Evolutionary conservation across 805 yeast genomes (phyloP).

Genomic region (Wickerhamomyces strasburgensis): DNA sequence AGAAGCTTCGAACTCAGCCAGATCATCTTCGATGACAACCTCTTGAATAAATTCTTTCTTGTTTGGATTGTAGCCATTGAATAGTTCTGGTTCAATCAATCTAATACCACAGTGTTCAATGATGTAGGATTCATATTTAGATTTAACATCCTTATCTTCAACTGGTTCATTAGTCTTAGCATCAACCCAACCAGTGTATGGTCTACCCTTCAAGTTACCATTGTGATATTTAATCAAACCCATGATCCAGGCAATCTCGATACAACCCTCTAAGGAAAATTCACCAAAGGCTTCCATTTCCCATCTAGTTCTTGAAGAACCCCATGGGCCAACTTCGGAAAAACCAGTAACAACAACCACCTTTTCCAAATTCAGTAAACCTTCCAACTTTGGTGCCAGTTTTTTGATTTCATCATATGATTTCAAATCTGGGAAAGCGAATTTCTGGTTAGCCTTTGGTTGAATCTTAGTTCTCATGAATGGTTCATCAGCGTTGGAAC

Average conservation of each 20-base stretch:
- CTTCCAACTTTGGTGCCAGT: constrained; percentile 72
- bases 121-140: constrained; percentile 84
- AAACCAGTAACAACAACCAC: constrained; percentile 97
- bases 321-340: constrained; percentile 99
- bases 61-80: constrained; percentile 90
- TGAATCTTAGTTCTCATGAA: constrained; percentile 71
- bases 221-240: constrained; percentile 94
- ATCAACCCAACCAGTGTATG: constrained; percentile 97
- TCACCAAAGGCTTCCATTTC: constrained; percentile 96
- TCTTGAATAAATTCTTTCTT: constrained; percentile 93
- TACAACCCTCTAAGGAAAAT: constrained; percentile 94
- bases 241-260: constrained; percentile 99
- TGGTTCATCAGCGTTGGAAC: constrained; percentile 83
- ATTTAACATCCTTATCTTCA: constrained; percentile 89
- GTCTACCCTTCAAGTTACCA: constrained; percentile 83
- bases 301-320: constrained; percentile 98
- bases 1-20: constrained; percentile 93
- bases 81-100: constrained; percentile 91
- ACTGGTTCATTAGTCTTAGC: constrained; percentile 89
- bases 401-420: constrained; percentile 67
- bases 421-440: constrained; percentile 87
- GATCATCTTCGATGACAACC: constrained; percentile 91
- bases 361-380: constrained; percentile 85
- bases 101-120: constrained; percentile 95
- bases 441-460: constrained; percentile 93